Percentiles rank a stretch among this genome's conserved stretches.
Conservation (phyloP, 148 eudicot genomes). For the Gaultheria prostrata region DNA sequence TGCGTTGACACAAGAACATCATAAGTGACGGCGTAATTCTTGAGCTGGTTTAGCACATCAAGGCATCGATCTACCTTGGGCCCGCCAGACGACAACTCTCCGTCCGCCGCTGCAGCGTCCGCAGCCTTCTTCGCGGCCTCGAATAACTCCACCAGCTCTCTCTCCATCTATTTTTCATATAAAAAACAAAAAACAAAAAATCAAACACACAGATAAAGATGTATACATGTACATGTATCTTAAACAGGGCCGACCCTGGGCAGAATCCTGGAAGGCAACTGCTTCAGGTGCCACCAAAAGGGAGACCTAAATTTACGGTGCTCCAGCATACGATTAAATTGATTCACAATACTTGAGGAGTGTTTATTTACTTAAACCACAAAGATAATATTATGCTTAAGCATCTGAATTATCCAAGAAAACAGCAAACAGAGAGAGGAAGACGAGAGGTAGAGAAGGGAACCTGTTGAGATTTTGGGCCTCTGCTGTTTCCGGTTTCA, state of each 20-base stretch:
- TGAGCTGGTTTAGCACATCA: slow-evolving; percentile 23
- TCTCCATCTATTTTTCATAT: slow-evolving; percentile 18
- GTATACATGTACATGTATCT: neutral
- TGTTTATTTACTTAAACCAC: neutral
- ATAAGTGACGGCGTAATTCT: slow-evolving; percentile 14
- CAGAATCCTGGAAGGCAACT: too few relatives aligned
- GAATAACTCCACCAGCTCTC: slow-evolving; percentile 27
- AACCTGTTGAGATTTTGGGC: neutral
- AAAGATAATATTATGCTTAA: neutral
- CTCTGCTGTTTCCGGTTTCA: neutral
- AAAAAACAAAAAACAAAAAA: neutral
- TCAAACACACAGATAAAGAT: neutral
- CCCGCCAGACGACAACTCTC: neutral
- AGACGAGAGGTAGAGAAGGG: neutral
- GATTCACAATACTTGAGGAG: neutral
- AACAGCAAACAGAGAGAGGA: neutral
- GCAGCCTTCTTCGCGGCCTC: slow-evolving; percentile 28
- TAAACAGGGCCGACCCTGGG: neutral
- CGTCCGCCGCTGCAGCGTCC: slow-evolving; percentile 17
- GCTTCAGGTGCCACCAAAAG: too few relatives aligned
- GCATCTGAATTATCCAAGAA: neutral
- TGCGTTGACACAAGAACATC: slow-evolving; percentile 31
- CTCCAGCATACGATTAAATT: neutral
- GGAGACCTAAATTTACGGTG: neutral
- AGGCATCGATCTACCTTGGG: slow-evolving; percentile 24